Base-by-base conservation (phyloP, 139 green algal genomes). In the Chlorella sorokiniana region DNA sequence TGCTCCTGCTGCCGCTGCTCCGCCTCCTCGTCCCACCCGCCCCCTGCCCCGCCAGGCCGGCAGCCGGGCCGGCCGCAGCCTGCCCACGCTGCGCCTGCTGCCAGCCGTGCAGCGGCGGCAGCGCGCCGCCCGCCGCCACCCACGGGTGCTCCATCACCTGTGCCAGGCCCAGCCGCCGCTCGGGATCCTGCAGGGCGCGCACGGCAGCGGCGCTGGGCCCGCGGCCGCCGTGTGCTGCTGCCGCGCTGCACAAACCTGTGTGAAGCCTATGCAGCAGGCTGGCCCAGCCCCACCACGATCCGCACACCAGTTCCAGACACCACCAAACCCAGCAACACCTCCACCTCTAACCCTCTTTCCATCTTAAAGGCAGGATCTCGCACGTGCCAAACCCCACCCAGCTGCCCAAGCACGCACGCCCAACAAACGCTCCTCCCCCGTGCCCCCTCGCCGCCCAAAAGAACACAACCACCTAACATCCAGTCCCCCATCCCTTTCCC, bases 111-210 rank as follows among this genome's bases (percentile, higher is more conserved):
- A 86, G 81, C 52, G 88, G 79, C 33, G 70, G 82, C 70, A 90
- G 64, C 3, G 38, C 45, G 65, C 85, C 80, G 31, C 68, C 82
- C 4, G 64, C 69, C 14, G 90, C 94, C 9, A 94, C 85, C 94
- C 94, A 97, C 18, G 91, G 83, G 78, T 97, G 93, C 2, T 56
- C 69, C 86, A 94, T 91, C 33, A 96, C 73, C 31, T 91, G 82
- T 27, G 45, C 44, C 31, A 97, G 80, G 0, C 84, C 91, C 51
- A 95, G 92, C 40, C 94, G 91, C 67, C 91, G 81, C 31, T 87
- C 83, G 0, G 94, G 94, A 79, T 96, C 89, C 88, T 95, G 84
- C 59, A 44, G 27, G 25, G 9, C 6, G 37, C 33, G 56, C 48
- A 56, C 14, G 48, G 14, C 11, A 11, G 16, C 48, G 48, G 14